Evolutionary conservation across 768 basidiomycete species (phyloP).

Genomic region (Tricholomella constricta): DNA sequence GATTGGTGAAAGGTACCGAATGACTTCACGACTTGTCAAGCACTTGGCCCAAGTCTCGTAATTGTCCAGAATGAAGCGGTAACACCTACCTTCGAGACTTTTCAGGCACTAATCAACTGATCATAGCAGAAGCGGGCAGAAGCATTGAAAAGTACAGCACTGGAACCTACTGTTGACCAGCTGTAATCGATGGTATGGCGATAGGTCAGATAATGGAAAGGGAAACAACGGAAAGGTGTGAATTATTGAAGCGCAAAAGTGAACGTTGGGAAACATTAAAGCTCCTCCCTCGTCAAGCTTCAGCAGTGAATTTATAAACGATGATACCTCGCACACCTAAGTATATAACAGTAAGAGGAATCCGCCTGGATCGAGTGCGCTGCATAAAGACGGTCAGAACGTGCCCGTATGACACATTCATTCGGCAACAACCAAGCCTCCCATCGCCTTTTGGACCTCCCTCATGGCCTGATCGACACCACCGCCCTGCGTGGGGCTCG

Average conservation of each 20-base stretch:
- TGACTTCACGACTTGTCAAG: too few relatives aligned
- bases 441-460: constrained; percentile 77
- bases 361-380: neutral
- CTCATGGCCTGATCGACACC: constrained; percentile 59
- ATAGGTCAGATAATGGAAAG: neutral
- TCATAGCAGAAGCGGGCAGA: neutral
- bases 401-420: constrained; percentile 33
- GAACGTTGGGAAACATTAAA: constrained; percentile 12
- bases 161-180: neutral
- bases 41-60: too few relatives aligned
- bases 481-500: constrained; percentile 41
- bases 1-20: neutral
- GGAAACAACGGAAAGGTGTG: constrained; percentile 2
- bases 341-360: neutral
- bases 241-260: constrained; percentile 14
- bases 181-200: neutral
- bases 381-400: constrained; percentile 9
- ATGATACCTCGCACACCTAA: constrained; percentile 10
- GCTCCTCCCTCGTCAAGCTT: constrained; percentile 4
- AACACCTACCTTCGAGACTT: neutral
- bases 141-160: neutral
- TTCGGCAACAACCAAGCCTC: constrained; percentile 72
- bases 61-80: neutral
- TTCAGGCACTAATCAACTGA: neutral
- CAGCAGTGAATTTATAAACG: neutral